These are phyloP conservation scores for Thielaviopsis euricoi DNA, from an alignment of 2,329 filamentous ascomycete species.

Conservation along the genomic window DNA sequence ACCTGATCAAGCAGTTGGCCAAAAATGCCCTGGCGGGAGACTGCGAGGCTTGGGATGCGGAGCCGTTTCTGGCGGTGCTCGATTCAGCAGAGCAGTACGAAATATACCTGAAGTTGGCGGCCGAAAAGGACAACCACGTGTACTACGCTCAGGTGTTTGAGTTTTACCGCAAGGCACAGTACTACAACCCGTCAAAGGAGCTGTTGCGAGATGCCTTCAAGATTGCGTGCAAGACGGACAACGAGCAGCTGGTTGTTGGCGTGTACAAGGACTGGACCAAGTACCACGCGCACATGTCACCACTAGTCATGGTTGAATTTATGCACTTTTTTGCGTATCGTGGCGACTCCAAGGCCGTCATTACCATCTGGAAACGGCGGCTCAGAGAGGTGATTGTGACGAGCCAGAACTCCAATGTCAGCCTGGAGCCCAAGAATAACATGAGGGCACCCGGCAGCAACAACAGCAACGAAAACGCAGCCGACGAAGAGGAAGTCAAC, in stretches of 20 bases:
- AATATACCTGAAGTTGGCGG: neutral
- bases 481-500: conserved; percentile 2
- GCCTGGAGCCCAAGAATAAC: neutral
- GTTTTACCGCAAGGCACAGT: neutral
- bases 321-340: conserved; percentile 6
- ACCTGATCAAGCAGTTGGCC: conserved; percentile 4
- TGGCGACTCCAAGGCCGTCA: conserved; percentile 7
- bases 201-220: neutral
- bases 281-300: neutral
- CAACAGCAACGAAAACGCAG: neutral
- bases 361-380: conserved; percentile 6
- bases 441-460: neutral
- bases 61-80: conserved; percentile 1
- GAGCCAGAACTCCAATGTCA: too few species aligned
- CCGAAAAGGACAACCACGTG: neutral
- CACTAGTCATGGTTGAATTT: neutral
- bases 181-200: neutral
- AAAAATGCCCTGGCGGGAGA: neutral
- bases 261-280: conserved; percentile 5
- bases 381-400: neutral
- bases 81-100: neutral
- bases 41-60: conserved; percentile 4
- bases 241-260: neutral
- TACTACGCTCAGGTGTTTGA: neutral
- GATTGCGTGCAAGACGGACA: neutral